phyloP scores from a whole-genome alignment of 148 eudicot species.

The Drosera capensis region DNA sequence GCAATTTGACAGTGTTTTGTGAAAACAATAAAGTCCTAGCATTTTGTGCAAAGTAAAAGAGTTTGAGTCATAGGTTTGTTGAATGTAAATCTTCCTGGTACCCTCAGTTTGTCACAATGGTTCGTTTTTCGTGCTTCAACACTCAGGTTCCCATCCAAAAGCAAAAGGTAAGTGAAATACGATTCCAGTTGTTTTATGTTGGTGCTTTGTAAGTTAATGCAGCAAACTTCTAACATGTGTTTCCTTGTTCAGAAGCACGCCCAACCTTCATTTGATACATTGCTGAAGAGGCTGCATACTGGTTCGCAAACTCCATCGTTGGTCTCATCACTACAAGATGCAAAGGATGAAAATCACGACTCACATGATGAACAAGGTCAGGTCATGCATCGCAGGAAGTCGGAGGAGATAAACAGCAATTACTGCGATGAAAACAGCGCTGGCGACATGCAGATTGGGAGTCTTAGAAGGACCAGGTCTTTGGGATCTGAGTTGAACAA shows the following conservation, averaged over 20 bases:
- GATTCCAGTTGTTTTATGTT: conserved; percentile 1
- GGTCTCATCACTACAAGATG: conserved; percentile 6
- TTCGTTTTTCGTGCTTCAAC: conserved; percentile 70
- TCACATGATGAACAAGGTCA: conserved; percentile 4
- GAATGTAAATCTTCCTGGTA: conserved; percentile 14
- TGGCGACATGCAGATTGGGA: conserved; percentile 12
- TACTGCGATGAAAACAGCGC: conserved; percentile 18
- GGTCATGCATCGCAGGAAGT: conserved; percentile 30
- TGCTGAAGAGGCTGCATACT: conserved; percentile 54
- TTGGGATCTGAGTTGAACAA: conserved; percentile 49
- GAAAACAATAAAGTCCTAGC: conserved; percentile 4
- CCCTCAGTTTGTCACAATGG: conserved; percentile 25
- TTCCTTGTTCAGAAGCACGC: conserved; percentile 36
- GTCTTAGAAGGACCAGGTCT: conserved; percentile 48
- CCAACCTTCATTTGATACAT: conserved; percentile 41
- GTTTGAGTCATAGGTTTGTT: conserved; percentile 17
- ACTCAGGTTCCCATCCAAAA: conserved; percentile 32
- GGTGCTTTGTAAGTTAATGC: neutral
- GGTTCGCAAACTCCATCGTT: conserved; percentile 12
- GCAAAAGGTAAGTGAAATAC: conserved; percentile 44
- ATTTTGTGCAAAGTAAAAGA: conserved; percentile 1
- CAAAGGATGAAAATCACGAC: conserved; percentile 12
- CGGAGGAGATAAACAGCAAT: conserved; percentile 36
- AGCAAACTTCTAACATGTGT: neutral
- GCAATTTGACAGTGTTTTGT: conserved; percentile 8